Conservation (phyloP, 1,284 basidiomycete genomes). For the Ceratobasidium sp. region DNA sequence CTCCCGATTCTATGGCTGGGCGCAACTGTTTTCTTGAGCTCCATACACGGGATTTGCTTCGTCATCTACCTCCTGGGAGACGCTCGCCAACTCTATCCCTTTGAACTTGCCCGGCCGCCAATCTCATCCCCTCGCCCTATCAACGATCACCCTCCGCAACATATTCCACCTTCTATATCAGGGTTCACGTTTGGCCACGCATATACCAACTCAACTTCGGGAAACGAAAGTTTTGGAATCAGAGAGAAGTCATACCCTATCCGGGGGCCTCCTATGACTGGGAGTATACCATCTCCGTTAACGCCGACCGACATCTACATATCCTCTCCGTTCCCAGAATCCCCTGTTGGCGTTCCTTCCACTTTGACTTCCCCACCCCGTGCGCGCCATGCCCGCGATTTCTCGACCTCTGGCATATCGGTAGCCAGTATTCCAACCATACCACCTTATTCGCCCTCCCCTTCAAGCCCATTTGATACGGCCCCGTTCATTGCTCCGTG, state of each 20-base stretch:
- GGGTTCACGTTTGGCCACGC: constrained; percentile 27
- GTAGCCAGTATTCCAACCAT: constrained; percentile 28
- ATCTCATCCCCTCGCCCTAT: constrained; percentile 32
- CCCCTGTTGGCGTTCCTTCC: constrained; percentile 8
- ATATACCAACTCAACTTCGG: constrained; percentile 17
- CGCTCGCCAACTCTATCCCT: constrained; percentile 41
- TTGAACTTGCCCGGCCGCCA: constrained; percentile 40
- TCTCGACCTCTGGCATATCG: constrained; percentile 10
- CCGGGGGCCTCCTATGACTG: neutral
- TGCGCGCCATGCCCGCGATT: constrained; percentile 19
- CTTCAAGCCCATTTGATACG: constrained; percentile 21
- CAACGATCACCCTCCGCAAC: constrained; percentile 3
- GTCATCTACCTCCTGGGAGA: constrained; percentile 41
- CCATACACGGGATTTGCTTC: constrained; percentile 40
- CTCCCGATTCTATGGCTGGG: constrained; percentile 40
- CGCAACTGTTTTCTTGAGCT: constrained; percentile 31
- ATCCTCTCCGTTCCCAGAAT: constrained; percentile 32
- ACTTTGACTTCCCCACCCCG: constrained; percentile 2
- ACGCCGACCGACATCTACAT: constrained; percentile 11
- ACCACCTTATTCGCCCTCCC: constrained; percentile 30
- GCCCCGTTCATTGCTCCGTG: constrained; percentile 35
- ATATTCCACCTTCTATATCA: constrained; percentile 19
- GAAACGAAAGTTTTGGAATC: neutral
- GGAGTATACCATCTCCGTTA: neutral
- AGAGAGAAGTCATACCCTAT: constrained; percentile 14